These are phyloP conservation scores for Hymenoscyphus repandus DNA, from an alignment of 2,329 filamentous ascomycete genomes.

Conservation along the genomic window DNA sequence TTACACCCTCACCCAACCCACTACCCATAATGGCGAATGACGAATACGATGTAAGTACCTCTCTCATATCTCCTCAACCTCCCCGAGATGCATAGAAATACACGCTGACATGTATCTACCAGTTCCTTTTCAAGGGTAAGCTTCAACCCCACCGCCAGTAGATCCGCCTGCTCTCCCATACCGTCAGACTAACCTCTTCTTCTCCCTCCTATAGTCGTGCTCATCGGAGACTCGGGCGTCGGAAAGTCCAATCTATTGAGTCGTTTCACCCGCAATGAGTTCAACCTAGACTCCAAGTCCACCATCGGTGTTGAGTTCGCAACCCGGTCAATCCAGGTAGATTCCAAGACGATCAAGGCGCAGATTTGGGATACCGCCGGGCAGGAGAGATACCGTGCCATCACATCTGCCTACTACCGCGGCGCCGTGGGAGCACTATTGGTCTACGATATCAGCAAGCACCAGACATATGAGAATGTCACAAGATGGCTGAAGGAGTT, in stretches of 20 bases:
- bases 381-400: constrained; percentile 97
- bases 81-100: constrained; percentile 23
- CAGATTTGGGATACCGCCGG: constrained; percentile 99
- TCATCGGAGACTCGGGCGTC: constrained; percentile 98
- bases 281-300: constrained; percentile 99
- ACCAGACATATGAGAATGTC: constrained; percentile 98
- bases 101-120: constrained; percentile 33
- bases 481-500: constrained; percentile 99
- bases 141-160: constrained; percentile 19
- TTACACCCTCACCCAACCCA: constrained; percentile 24
- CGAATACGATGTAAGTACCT: constrained; percentile 90
- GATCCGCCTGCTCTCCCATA: constrained; percentile 22
- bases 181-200: constrained; percentile 24
- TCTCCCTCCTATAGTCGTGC: constrained; percentile 62
- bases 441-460: constrained; percentile 99
- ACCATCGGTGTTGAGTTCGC: constrained; percentile 99
- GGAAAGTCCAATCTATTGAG: constrained; percentile 99
- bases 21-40: constrained; percentile 87
- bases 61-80: constrained; percentile 14
- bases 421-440: constrained; percentile 95
- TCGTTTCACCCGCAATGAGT: constrained; percentile 99
- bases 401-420: constrained; percentile 98
- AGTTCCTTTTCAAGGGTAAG: constrained; percentile 99
- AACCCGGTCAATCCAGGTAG: constrained; percentile 96
- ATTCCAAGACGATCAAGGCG: constrained; percentile 99